These are phyloP conservation scores for Microsporum audouinii DNA, from an alignment of 2,329 filamentous ascomycete species.

Conservation along the genomic window DNA sequence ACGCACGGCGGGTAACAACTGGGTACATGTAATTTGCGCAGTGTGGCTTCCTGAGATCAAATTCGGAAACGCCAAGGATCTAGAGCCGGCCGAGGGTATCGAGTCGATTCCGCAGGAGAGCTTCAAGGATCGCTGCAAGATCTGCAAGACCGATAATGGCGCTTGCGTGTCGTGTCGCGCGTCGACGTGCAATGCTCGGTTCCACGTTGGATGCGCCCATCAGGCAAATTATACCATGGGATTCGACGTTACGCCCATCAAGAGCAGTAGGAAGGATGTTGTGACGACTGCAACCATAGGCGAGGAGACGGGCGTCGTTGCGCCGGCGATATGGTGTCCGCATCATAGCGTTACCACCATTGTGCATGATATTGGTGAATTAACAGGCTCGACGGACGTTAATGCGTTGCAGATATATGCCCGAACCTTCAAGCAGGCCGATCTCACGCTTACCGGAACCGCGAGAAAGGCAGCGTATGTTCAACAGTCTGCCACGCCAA, in stretches of 20 bases:
- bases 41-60: slow-evolving; percentile 87
- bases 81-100: slow-evolving; percentile 84
- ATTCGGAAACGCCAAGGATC: slow-evolving; percentile 70
- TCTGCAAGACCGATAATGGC: slow-evolving; percentile 63
- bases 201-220: slow-evolving; percentile 86
- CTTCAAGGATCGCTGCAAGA: slow-evolving; percentile 69
- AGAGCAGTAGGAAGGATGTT: slow-evolving; percentile 74
- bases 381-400: slow-evolving; percentile 48
- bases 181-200: slow-evolving; percentile 38
- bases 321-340: slow-evolving; percentile 83
- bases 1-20: slow-evolving; percentile 90
- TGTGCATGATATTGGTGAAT: slow-evolving; percentile 68
- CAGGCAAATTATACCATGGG: slow-evolving; percentile 72
- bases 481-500: slow-evolving; percentile 31
- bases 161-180: slow-evolving; percentile 75
- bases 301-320: slow-evolving; percentile 69
- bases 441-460: slow-evolving; percentile 78
- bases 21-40: slow-evolving; percentile 91
- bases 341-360: slow-evolving; percentile 66
- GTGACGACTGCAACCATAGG: slow-evolving; percentile 69
- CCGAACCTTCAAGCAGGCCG: slow-evolving; percentile 87
- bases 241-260: slow-evolving; percentile 82
- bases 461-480: slow-evolving; percentile 77
- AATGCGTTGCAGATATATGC: slow-evolving; percentile 80
- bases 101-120: slow-evolving; percentile 62